A percentile compares a stretch with the other conserved stretches of the same genome.
These are phyloP conservation scores for Periconia macrospinosa DNA, from an alignment of 2,329 filamentous ascomycete genomes.

Conservation along the genomic window DNA sequence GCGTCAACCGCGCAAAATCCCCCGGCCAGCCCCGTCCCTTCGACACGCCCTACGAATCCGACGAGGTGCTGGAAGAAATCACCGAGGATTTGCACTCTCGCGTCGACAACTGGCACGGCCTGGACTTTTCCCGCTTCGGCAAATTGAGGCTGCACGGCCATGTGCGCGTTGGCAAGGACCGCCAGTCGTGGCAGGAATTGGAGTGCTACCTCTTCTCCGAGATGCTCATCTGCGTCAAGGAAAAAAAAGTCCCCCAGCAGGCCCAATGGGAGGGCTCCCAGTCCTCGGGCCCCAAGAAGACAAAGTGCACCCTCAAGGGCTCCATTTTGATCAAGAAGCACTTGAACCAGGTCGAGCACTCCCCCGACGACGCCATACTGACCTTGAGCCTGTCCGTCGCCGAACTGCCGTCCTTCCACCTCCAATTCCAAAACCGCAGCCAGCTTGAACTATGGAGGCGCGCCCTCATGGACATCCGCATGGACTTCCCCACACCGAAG, in stretches of 20 bases:
- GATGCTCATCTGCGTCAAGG: conserved; percentile 99
- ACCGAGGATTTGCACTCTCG: conserved; percentile 81
- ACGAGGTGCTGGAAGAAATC: conserved; percentile 77
- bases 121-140: conserved; percentile 92
- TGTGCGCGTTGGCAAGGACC: conserved; percentile 92
- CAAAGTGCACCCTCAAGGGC: conserved; percentile 87
- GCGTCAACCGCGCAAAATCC: conserved; percentile 57
- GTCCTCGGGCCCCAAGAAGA: conserved; percentile 60
- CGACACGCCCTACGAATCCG: conserved; percentile 68
- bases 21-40: conserved; percentile 55
- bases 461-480: conserved; percentile 80
- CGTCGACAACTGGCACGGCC: conserved; percentile 98
- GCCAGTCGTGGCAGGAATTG: conserved; percentile 93
- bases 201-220: conserved; percentile 97
- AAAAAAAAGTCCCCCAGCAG: conserved; percentile 72
- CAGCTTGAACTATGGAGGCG: conserved; percentile 91
- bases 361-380: conserved; percentile 75
- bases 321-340: conserved; percentile 99
- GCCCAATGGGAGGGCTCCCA: conserved; percentile 67
- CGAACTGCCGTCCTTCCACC: conserved; percentile 91
- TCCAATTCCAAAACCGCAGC: conserved; percentile 80
- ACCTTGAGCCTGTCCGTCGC: conserved; percentile 88
- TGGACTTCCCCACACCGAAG: conserved; percentile 58
- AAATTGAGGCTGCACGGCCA: conserved; percentile 88
- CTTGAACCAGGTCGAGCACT: conserved; percentile 80